Evolutionary conservation across 176 grass and related monocot genomes (phyloP).

Genomic region (Puccinellia tenuiflora): DNA sequence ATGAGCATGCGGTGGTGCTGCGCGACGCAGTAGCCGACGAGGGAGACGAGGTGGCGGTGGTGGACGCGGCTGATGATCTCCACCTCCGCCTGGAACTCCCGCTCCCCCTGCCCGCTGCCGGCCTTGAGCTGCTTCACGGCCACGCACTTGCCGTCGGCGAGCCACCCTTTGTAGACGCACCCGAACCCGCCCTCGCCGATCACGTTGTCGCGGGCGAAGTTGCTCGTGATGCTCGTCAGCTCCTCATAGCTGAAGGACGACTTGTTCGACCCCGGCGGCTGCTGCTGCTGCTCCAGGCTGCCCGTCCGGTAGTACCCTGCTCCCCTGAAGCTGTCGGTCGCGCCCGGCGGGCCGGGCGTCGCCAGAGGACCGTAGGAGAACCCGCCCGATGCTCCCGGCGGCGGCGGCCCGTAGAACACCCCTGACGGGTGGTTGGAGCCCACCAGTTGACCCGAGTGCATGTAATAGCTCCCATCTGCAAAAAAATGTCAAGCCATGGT

Average conservation of each 20-base stretch:
- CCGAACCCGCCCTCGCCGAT: constrained; percentile 87
- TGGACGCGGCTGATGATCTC: constrained; percentile 99
- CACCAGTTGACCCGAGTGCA: constrained; percentile 12
- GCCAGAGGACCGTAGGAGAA: constrained; percentile 7
- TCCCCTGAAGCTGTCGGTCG: background rate
- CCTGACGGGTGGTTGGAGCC: constrained; percentile 21
- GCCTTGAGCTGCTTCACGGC: constrained; percentile 82
- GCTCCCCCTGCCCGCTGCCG: constrained; percentile 70
- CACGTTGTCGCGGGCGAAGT: constrained; percentile 59
- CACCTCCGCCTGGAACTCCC: constrained; percentile 84
- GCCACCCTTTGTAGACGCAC: constrained; percentile 74
- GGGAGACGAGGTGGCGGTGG: constrained; percentile 92
- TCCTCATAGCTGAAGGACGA: constrained; percentile 81
- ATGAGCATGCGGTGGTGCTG: constrained; percentile 67
- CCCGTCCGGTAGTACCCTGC: constrained; percentile 31
- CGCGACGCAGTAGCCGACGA: constrained; percentile 86
- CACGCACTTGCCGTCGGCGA: constrained; percentile 54
- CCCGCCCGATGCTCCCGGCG: background rate
- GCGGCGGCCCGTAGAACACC: background rate
- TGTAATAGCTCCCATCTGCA: constrained; percentile 32
- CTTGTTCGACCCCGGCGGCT: constrained; percentile 33
- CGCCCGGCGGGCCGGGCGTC: background rate
- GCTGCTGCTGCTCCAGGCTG: constrained; percentile 8
- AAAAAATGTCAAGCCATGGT: background rate
- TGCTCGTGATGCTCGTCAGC: constrained; percentile 57